Percentiles rank a stretch among this genome's conserved stretches.
Evolutionary conservation across 169 alveolate genomes (phyloP).

Genomic region (Cryptosporidium parvum): DNA sequence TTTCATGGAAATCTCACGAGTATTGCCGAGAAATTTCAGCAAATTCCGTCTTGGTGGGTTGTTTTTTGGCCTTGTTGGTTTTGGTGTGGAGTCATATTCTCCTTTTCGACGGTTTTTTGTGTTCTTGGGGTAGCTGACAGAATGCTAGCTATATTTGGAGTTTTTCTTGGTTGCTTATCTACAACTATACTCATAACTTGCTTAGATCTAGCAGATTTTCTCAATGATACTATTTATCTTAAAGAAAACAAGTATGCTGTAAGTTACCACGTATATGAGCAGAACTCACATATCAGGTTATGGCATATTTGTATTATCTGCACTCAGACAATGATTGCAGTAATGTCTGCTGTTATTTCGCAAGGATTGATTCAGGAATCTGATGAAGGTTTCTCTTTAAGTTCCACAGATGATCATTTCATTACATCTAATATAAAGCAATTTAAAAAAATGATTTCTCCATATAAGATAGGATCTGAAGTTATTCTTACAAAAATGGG

Average conservation of each 20-base stretch:
- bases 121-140: conserved; percentile 52
- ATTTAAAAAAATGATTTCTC: conserved; percentile 34
- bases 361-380: conserved; percentile 43
- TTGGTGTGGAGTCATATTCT: conserved; percentile 65
- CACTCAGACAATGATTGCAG: conserved; percentile 29
- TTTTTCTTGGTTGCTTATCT: conserved; percentile 41
- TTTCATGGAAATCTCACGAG: conserved; percentile 39
- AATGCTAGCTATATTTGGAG: conserved; percentile 32
- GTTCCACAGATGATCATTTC: neutral
- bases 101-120: conserved; percentile 62
- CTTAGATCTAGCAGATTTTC: conserved; percentile 61
- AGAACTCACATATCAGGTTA: conserved; percentile 12
- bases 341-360: conserved; percentile 43
- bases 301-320: conserved; percentile 61
- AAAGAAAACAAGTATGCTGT: conserved; percentile 21
- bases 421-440: conserved; percentile 27
- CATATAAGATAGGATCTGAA: conserved; percentile 47
- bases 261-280: neutral
- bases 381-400: conserved; percentile 13
- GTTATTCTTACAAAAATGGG: conserved; percentile 36
- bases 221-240: neutral
- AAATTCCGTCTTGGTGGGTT: conserved; percentile 71
- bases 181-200: conserved; percentile 27
- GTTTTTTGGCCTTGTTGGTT: conserved; percentile 76
- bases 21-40: conserved; percentile 50